Evolutionary conservation across 2,329 filamentous ascomycete genomes (phyloP).

Genomic region (Fusarium sterilihyphosum): DNA sequence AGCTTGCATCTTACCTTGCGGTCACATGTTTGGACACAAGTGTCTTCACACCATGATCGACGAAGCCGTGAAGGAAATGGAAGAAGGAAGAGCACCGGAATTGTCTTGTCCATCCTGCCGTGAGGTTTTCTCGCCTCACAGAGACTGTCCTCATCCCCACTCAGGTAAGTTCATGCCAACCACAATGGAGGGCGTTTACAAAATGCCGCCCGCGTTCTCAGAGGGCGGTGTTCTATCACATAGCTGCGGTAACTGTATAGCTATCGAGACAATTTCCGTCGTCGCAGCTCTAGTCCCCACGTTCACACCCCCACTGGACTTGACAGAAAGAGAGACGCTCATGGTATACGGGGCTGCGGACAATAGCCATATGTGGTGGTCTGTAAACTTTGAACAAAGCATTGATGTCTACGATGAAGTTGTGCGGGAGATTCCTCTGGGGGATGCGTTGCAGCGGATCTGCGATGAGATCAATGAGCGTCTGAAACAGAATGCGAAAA

Average conservation of each 20-base stretch:
- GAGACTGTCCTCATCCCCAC: not conserved
- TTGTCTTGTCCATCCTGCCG: constrained; percentile 14
- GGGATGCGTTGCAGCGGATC: not conserved
- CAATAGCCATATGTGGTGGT: not conserved
- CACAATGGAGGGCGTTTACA: not conserved
- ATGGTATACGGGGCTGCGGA: not conserved
- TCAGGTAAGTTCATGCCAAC: constrained; percentile 13
- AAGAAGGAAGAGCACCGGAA: not conserved
- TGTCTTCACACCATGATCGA: not conserved
- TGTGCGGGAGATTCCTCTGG: not conserved
- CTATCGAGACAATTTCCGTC: not conserved
- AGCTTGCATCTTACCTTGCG: constrained; percentile 24
- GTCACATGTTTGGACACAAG: constrained; percentile 32
- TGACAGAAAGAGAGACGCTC: not conserved
- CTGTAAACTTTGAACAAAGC: not conserved
- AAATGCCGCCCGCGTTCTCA: not conserved
- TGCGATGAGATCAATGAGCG: not conserved
- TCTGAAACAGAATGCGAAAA: not conserved
- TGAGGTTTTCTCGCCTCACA: not conserved
- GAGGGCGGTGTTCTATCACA: constrained; percentile 5
- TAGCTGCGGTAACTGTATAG: constrained; percentile 12
- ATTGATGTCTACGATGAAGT: not conserved
- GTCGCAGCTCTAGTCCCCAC: not conserved
- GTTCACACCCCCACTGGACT: not conserved
- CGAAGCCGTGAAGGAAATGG: not conserved